Base-by-base conservation (phyloP, 164 flowering plant genomes). In the Protea cynaroides region DNA sequence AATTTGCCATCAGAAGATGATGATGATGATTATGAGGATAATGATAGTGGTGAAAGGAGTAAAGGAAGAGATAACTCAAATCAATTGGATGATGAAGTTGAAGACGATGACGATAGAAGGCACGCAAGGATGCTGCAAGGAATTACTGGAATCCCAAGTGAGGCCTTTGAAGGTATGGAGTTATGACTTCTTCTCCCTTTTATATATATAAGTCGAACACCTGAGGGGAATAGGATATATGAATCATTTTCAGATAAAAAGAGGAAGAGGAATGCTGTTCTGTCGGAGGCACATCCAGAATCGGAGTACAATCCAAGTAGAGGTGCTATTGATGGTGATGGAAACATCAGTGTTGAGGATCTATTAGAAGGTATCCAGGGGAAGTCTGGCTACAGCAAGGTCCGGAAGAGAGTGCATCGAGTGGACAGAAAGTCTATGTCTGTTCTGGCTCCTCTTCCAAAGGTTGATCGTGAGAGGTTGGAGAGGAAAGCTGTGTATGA, bases 121-220 rank as follows among this genome's bases (percentile, higher is more conserved):
- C 97, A 90, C 57, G 56, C 40, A 22, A 81, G 92, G 75, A 81
- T 92, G 94, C 72, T 92, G 71, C 79, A 93, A 62, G 83, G 65
- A 44, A 76, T 90, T 64, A 93, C 96, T 64, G 89, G 88, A 67
- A 76, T 93, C 75, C 90, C 96, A 6, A 65, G 75, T 58, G 85
- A 80, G 65, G 84, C 81, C 47, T 86, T 90, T 76, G 81, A 84
- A 78, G 89, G 95, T 88, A 78, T n/a, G 4, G 7, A 13, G 6
- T 24, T 58, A 29, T 15, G 14, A 25, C 37, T 8, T 29, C 8
- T 43, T 25, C 4, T 43, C 24, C 12, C 29, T 25, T 29, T 29
- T 67, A 57, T 21, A 24, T 67, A 58, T 59, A 40, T 57, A 25
- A 19, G 44, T 59, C 46, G 17, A 47, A 21, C 18, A 17, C 23